Percentiles rank a stretch among this genome's conserved stretches.
These are phyloP conservation scores for Tylopilus cervinicoccineus DNA, from an alignment of 768 basidiomycete species.

Conservation along the genomic window DNA sequence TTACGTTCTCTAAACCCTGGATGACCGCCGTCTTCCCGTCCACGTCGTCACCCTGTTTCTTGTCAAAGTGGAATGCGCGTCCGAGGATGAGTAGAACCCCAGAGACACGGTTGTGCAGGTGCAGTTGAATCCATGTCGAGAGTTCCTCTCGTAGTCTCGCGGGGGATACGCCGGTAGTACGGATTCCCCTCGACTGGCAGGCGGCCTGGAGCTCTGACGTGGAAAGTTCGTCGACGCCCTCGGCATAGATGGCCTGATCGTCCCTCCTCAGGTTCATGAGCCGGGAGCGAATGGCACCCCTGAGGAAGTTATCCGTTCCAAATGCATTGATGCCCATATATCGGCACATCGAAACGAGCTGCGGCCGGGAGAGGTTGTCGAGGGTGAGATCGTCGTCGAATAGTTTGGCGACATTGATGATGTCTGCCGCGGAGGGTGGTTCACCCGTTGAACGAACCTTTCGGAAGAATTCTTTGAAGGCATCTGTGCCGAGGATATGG, in stretches of 20 bases:
- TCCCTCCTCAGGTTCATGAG: slow-evolving; percentile 83
- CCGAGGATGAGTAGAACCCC: slow-evolving; percentile 94
- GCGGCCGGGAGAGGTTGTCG: slow-evolving; percentile 97
- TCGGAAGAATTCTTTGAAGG: slow-evolving; percentile 99
- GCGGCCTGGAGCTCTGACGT: slow-evolving; percentile 88
- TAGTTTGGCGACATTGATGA: slow-evolving; percentile 92
- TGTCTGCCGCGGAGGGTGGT: slow-evolving; percentile 80
- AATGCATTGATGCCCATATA: slow-evolving; percentile 99
- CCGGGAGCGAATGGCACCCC: slow-evolving; percentile 83
- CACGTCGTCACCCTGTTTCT: slow-evolving; percentile 65
- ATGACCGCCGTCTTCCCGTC: slow-evolving; percentile 83
- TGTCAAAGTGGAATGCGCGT: slow-evolving; percentile 91
- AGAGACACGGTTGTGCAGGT: slow-evolving; percentile 86
- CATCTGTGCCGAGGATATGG: slow-evolving; percentile 90
- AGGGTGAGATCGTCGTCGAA: slow-evolving; percentile 98
- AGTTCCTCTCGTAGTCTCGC: slow-evolving; percentile 87
- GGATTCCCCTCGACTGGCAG: slow-evolving; percentile 91
- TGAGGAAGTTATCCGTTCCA: slow-evolving; percentile 97
- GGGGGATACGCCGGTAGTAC: slow-evolving; percentile 83
- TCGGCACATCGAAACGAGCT: slow-evolving; percentile 93
- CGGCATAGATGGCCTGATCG: slow-evolving; percentile 86
- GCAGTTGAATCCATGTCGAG: slow-evolving; percentile 87
- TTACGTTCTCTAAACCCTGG: slow-evolving; percentile 79
- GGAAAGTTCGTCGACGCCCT: slow-evolving; percentile 90
- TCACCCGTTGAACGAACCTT: slow-evolving; percentile 97